Conservation (phyloP, 768 basidiomycete genomes). For the Tricholoma saponaceum region DNA sequence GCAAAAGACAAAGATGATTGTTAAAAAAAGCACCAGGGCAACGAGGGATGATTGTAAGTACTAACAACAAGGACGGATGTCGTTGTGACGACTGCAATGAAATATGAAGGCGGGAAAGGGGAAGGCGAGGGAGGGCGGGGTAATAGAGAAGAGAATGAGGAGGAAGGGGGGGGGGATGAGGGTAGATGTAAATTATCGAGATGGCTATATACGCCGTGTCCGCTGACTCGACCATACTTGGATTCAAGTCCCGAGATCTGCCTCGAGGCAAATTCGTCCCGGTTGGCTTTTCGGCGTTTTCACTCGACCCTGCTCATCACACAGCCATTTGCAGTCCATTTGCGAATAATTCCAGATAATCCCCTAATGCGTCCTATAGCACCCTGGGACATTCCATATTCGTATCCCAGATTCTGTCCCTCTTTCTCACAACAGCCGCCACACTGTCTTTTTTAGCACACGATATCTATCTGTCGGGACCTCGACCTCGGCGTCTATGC, state of each 20-base stretch:
- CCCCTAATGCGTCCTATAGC: neutral
- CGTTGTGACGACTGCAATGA: conserved; percentile 31
- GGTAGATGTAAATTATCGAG: conserved; percentile 19
- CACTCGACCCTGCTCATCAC: conserved; percentile 8
- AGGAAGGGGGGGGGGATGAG: conserved; percentile 21
- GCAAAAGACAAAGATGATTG: conserved; percentile 13
- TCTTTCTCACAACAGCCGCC: conserved; percentile 11
- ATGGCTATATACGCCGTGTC: conserved; percentile 19
- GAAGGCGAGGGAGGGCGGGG: conserved; percentile 12
- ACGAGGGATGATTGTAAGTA: conserved; percentile 22
- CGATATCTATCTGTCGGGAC: neutral
- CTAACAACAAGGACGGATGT: conserved; percentile 21
- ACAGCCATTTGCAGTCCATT: conserved; percentile 5
- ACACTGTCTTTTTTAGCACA: conserved; percentile 11
- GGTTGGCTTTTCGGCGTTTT: conserved; percentile 17
- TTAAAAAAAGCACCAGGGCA: conserved; percentile 27
- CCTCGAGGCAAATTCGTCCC: conserved; percentile 18
- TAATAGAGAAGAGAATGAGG: conserved; percentile 23
- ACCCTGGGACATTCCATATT: conserved; percentile 2
- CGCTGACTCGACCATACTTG: neutral
- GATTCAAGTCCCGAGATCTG: conserved; percentile 10
- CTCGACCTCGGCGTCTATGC: neutral
- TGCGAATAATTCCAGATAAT: neutral
- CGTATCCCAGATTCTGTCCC: neutral
- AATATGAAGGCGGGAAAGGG: conserved; percentile 34